phyloP scores from a whole-genome alignment of 169 alveolate genomes.

The Eimeria mitis region DNA sequence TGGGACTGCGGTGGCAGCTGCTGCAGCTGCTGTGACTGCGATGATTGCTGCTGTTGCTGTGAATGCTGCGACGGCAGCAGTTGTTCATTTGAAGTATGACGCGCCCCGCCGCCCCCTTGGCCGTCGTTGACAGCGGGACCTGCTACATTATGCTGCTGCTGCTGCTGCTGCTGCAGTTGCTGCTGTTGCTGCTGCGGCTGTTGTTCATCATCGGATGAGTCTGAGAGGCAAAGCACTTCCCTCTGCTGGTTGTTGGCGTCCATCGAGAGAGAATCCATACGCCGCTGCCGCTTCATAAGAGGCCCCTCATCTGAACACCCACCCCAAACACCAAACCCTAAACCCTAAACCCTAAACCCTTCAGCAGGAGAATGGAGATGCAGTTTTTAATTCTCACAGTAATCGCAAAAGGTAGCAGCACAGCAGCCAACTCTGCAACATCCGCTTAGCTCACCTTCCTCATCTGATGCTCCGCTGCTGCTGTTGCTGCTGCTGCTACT shows the following conservation, averaged over 20 bases:
- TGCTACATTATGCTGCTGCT: neutral
- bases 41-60: slow-evolving; percentile 21
- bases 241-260: slow-evolving; percentile 1
- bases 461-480: slow-evolving; percentile 14
- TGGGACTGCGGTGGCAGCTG: slow-evolving; percentile 6
- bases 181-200: slow-evolving; percentile 38
- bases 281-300: slow-evolving; percentile 38
- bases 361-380: neutral
- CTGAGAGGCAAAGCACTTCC: slow-evolving; percentile 1
- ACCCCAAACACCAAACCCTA: neutral
- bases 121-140: neutral
- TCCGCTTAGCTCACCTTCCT: slow-evolving; percentile 17
- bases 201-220: slow-evolving; percentile 14
- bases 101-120: neutral
- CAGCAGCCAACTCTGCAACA: neutral
- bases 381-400: neutral
- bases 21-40: slow-evolving; percentile 28
- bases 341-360: neutral
- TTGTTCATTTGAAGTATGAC: neutral
- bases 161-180: neutral
- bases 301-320: slow-evolving; percentile 21
- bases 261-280: neutral
- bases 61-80: slow-evolving; percentile 14
- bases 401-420: neutral
- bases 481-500: slow-evolving; percentile 22